Conservation (phyloP, 2,329 filamentous ascomycete genomes). For the Fusarium verrucosum region DNA sequence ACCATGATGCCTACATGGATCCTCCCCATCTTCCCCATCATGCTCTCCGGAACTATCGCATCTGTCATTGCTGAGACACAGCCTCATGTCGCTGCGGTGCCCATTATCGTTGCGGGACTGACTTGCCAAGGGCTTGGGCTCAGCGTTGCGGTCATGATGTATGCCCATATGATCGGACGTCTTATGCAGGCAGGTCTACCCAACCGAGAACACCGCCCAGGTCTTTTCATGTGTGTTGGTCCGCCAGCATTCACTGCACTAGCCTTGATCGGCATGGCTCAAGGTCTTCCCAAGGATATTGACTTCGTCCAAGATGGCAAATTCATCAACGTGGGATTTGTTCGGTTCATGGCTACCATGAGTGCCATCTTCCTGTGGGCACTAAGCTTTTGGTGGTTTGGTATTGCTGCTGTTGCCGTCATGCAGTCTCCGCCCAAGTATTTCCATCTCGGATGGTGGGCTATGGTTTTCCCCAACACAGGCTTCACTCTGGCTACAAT, state of each 20-base stretch:
- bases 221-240: conserved; percentile 78
- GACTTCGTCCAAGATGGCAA: conserved; percentile 54
- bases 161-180: conserved; percentile 74
- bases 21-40: conserved; percentile 77
- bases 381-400: conserved; percentile 67
- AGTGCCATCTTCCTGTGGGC: conserved; percentile 71
- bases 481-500: conserved; percentile 67
- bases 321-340: conserved; percentile 51
- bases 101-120: conserved; percentile 71
- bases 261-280: conserved; percentile 73
- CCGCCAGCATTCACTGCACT: conserved; percentile 76
- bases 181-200: conserved; percentile 73
- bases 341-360: conserved; percentile 58
- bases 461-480: conserved; percentile 69
- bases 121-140: conserved; percentile 76
- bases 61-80: conserved; percentile 70
- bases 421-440: conserved; percentile 53
- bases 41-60: conserved; percentile 76
- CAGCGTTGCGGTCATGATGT: conserved; percentile 74
- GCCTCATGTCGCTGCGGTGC: conserved; percentile 63
- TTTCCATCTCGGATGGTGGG: conserved; percentile 71
- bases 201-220: conserved; percentile 67
- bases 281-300: conserved; percentile 53
- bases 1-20: conserved; percentile 80
- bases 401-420: conserved; percentile 48